Conservation (phyloP, 176 grass and related monocot species). For the Paspalum vaginatum region DNA sequence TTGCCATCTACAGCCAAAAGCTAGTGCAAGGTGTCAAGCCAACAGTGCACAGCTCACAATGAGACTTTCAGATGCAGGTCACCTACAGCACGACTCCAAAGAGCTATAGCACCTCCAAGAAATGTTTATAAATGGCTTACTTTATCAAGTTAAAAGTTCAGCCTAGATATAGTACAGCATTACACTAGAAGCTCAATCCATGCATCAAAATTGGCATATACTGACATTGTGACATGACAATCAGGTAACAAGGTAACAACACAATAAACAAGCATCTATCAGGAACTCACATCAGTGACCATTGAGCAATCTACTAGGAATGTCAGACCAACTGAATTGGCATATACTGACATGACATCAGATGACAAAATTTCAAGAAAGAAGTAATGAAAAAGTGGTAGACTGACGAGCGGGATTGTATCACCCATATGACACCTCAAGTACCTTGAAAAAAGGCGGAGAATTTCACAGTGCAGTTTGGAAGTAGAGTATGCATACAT, state of each 20-base stretch:
- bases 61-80: neutral
- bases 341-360: neutral
- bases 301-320: neutral
- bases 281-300: conserved; percentile 2
- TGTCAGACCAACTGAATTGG: conserved; percentile 9
- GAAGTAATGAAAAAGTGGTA: neutral
- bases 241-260: neutral
- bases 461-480: conserved; percentile 88
- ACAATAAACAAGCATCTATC: neutral
- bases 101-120: conserved; percentile 1
- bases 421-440: conserved; percentile 22
- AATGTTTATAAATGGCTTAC: neutral
- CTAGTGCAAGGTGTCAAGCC: neutral
- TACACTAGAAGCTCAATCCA: neutral
- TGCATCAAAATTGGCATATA: neutral
- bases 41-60: neutral
- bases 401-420: conserved; percentile 20
- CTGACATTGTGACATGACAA: no score
- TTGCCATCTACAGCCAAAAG: neutral
- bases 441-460: conserved; percentile 95
- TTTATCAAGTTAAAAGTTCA: neutral
- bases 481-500: conserved; percentile 91
- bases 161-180: neutral
- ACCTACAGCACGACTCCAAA: neutral
- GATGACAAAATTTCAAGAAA: neutral